Percentiles rank a stretch among this genome's conserved stretches.
These are phyloP conservation scores for Allantophomopsis cytisporea DNA, from an alignment of 2,329 filamentous ascomycete genomes.

Conservation along the genomic window DNA sequence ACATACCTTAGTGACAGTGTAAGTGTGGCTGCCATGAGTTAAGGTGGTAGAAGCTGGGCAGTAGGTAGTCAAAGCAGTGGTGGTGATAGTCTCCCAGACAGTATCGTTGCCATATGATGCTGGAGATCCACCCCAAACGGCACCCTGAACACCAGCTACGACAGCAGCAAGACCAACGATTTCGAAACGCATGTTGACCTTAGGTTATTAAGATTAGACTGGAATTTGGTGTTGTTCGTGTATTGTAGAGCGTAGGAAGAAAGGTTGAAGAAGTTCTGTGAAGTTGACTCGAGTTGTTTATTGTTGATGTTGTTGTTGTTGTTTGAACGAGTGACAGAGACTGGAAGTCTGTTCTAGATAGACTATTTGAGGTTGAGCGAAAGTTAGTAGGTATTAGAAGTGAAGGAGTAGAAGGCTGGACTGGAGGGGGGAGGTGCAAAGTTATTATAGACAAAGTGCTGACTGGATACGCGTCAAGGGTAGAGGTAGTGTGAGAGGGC, in stretches of 20 bases:
- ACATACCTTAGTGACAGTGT: slow-evolving; percentile 25
- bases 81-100: slow-evolving; percentile 22
- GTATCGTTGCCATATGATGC: slow-evolving; percentile 8
- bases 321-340: not conserved
- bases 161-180: not conserved
- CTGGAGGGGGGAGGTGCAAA: not conserved
- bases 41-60: slow-evolving; percentile 33
- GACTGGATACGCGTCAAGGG: too few species aligned
- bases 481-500: too few species aligned
- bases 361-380: not conserved
- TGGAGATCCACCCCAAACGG: not conserved
- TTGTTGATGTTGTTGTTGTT: not conserved
- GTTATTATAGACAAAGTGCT: not conserved
- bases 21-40: slow-evolving; percentile 26
- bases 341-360: not conserved
- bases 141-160: not conserved
- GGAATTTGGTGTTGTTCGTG: not conserved
- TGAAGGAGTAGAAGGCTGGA: not conserved
- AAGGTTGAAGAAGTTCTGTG: not conserved
- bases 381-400: not conserved
- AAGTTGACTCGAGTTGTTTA: not conserved
- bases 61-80: slow-evolving; percentile 31
- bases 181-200: not conserved
- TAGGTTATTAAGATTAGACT: too few species aligned
- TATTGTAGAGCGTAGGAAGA: not conserved